A percentile compares a stretch with the other conserved stretches of the same genome.
phyloP scores from a whole-genome alignment of 1,139 yeast species.

The Hemisphaericaspora lyxosophila region DNA sequence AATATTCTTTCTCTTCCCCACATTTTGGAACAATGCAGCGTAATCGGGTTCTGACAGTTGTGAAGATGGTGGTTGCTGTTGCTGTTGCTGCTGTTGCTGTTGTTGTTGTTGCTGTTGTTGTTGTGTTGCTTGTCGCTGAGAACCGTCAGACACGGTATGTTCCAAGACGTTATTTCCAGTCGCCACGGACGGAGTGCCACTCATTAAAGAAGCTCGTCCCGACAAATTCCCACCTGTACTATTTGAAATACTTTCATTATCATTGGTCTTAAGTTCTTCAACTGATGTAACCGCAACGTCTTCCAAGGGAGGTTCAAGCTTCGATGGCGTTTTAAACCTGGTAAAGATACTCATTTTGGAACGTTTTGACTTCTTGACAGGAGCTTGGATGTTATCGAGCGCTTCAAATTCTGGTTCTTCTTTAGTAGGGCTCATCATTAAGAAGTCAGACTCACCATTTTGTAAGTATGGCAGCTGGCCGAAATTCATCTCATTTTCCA shows the following conservation, averaged over 20 bases:
- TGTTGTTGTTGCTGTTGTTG: not conserved
- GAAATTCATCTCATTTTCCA: constrained; percentile 1
- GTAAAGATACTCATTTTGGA: constrained; percentile 42
- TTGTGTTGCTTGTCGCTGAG: constrained; percentile 9
- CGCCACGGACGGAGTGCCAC: constrained; percentile 28
- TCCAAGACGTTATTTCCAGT: constrained; percentile 16
- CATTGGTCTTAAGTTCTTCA: constrained; percentile 10
- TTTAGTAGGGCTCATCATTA: constrained; percentile 22
- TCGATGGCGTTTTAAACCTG: constrained; percentile 37
- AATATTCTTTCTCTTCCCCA: constrained; percentile 42
- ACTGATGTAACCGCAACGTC: constrained; percentile 4
- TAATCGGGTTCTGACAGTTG: constrained; percentile 38
- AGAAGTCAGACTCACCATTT: constrained; percentile 16
- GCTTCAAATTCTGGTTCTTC: constrained; percentile 23
- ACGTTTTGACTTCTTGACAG: constrained; percentile 28
- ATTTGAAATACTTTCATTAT: constrained; percentile 17
- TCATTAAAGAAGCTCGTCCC: constrained; percentile 18
- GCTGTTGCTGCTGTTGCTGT: constrained; percentile 1
- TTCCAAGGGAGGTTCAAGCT: constrained; percentile 9
- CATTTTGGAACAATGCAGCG: constrained; percentile 47
- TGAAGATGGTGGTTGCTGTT: not conserved
- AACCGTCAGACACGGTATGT: constrained; percentile 15
- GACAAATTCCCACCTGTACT: constrained; percentile 13
- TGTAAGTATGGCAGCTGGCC: constrained; percentile 2
- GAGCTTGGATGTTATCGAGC: constrained; percentile 14